Percentiles rank a stretch among this genome's conserved stretches.
These are phyloP conservation scores for Talaromyces adpressus DNA, from an alignment of 495 filamentous ascomycete genomes.

Conservation along the genomic window DNA sequence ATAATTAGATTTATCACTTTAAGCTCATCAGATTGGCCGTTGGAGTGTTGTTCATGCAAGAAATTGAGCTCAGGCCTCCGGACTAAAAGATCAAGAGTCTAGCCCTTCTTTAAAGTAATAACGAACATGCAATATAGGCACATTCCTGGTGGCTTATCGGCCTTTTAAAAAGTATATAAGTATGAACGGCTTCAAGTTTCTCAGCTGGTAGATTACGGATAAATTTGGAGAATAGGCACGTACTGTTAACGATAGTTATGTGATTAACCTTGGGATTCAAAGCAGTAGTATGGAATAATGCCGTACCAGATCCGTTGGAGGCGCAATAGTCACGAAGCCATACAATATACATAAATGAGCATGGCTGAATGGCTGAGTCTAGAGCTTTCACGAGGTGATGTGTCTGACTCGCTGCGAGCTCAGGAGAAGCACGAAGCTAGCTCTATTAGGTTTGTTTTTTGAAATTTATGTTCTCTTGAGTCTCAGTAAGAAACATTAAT, in stretches of 20 bases:
- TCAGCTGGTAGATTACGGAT: neutral
- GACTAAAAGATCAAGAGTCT: neutral
- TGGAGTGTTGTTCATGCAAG: neutral
- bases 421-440: neutral
- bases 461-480: neutral
- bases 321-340: neutral
- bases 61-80: neutral
- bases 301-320: neutral
- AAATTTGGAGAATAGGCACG: neutral
- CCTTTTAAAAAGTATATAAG: neutral
- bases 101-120: neutral
- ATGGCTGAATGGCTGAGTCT: neutral
- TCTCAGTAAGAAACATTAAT: neutral
- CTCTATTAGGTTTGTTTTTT: neutral
- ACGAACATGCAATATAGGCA: neutral
- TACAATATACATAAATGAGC: neutral
- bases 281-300: neutral
- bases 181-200: neutral
- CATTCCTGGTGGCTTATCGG: neutral
- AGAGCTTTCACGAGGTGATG: neutral
- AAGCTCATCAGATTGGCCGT: neutral
- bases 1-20: neutral
- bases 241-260: neutral
- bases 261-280: neutral
- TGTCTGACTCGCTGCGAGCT: neutral